phyloP scores from a whole-genome alignment of 305 asterid species.

The Fraxinus sp. region DNA sequence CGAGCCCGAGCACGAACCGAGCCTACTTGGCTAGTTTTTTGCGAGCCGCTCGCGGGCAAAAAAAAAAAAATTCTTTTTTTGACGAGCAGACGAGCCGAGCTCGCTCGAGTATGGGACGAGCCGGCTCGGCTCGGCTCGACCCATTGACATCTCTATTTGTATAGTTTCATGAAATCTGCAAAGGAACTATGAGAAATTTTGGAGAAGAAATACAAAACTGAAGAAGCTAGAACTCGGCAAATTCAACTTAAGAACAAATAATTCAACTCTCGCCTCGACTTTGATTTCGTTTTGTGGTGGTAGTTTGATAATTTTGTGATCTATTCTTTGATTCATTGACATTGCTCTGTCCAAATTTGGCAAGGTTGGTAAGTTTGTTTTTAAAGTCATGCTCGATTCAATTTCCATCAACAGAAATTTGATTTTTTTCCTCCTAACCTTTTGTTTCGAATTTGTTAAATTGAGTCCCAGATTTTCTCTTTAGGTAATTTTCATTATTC shows the following conservation, averaged over 20 bases:
- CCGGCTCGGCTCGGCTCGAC: no score
- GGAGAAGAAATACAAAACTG: no score
- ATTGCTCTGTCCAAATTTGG: neutral
- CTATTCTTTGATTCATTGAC: neutral
- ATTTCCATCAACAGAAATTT: neutral
- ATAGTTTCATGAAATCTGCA: no score
- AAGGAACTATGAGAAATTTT: no score
- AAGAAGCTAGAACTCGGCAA: neutral
- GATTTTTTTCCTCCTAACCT: neutral
- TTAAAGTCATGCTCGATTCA: neutral
- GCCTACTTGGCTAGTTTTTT: no score
- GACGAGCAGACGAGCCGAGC: no score
- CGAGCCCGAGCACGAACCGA: no score
- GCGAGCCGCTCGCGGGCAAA: no score
- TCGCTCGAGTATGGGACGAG: no score
- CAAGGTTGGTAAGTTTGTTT: neutral
- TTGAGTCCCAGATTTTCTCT: neutral
- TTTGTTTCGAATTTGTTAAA: neutral
- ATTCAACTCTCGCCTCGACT: neutral
- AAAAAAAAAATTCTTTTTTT: no score
- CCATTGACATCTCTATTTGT: no score
- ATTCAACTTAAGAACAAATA: neutral
- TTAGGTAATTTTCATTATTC: neutral
- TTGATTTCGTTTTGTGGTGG: neutral
- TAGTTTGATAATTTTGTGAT: no score